These are phyloP conservation scores for Kuraishia piskuri DNA, from an alignment of 805 yeast species.

Conservation along the genomic window DNA sequence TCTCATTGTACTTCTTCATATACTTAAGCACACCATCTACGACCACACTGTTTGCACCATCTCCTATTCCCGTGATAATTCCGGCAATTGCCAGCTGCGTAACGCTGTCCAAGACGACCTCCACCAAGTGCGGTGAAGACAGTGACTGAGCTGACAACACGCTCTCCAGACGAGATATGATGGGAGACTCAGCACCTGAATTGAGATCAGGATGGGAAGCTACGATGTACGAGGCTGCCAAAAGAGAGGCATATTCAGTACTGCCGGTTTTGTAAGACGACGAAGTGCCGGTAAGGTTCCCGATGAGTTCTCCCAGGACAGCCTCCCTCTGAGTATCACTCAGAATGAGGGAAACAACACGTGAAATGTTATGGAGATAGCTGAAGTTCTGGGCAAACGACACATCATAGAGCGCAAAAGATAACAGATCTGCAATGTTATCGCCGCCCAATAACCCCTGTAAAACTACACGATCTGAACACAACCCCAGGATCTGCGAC, in stretches of 20 bases:
- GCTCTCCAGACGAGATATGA: background rate
- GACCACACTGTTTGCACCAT: background rate
- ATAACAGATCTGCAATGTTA: background rate
- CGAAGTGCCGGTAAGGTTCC: no score
- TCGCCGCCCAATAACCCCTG: background rate
- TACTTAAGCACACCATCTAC: slow-evolving; percentile 5
- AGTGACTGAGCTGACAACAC: background rate
- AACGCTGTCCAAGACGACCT: background rate
- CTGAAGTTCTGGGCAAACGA: background rate
- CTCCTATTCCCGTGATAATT: background rate
- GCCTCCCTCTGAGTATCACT: background rate
- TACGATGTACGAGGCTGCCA: background rate
- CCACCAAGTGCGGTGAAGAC: background rate
- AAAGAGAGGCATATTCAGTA: background rate
- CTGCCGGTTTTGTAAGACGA: background rate
- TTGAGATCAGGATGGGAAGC: background rate
- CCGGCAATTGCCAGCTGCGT: background rate
- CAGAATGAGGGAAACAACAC: background rate
- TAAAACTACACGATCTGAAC: background rate
- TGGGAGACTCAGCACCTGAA: background rate
- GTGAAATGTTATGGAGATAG: background rate
- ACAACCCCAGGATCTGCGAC: background rate
- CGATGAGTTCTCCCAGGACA: background rate
- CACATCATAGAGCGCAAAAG: background rate
- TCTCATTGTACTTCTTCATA: slow-evolving; percentile 51